Evolutionary conservation across 78 protist species (phyloP), one percentile per base, ranked within the genome.

Genomic region (Dictyostelium citrinum): DNA sequence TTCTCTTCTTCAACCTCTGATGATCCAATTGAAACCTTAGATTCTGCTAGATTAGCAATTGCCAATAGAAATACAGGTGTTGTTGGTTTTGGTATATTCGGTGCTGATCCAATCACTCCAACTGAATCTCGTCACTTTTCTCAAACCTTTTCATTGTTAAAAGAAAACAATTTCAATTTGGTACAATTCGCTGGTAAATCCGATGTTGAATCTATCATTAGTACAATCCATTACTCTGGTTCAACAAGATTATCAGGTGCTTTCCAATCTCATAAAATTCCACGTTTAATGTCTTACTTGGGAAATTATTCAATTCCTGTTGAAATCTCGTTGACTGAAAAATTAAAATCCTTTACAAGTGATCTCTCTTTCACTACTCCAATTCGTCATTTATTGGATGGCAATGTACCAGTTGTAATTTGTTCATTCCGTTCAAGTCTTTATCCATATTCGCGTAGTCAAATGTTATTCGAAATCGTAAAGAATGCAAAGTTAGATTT

Each of bases 51-150:
- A 68, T 31, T 96, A 14, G 95, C 90, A n/a, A 64, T 96, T 3
- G n/a, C 33, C 27, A 61, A 88, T 9, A 58, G 24, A 67, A 1
- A 2, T 8, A 49, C 39, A 6, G 79, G 61, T 68, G 95, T 96
- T 2, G 14, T 45, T 24, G 98, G 96, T 35, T 96, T 96, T 55
- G 98, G 96, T 76, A 83, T 79, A 2, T 96, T 90, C 43, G 96
- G 96, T 35, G 71, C 24, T 17, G 81, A 86, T 8, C 77, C 43
- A n/a, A 60, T 83, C n/a, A 14, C 68, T 41, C 80, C 82, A 16
- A n/a, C n/a, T 0, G 61, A 82, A 60, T 60, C 67, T 82, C 35
- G 72, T 11, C 72, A 81, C 27, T 96, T 46, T 68, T 6, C 35
- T 16, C 31, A 77, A 51, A 96, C 97, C 14, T 95, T 96, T 11